Evolutionary conservation across 768 basidiomycete genomes (phyloP), one percentile per base, ranked within the genome.

Genomic region (Boletus speciosus): DNA sequence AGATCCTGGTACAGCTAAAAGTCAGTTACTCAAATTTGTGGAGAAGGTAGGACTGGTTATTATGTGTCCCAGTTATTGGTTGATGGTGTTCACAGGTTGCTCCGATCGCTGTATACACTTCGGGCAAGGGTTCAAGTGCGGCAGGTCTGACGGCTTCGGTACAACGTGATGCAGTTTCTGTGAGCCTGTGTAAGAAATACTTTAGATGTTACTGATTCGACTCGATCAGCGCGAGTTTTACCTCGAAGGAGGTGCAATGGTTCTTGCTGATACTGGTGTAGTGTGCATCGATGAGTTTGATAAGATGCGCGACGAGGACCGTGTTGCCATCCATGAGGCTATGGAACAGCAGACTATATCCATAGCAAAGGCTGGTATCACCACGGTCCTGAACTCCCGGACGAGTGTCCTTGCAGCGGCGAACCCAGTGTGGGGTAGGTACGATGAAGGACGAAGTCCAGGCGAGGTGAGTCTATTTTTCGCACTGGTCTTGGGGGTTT

Each of bases 331-430:
- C 55, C 97, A 98, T 72, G 97, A 98, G 74, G 97, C 96, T 14
- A 99, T 99, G 97, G 97, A 99, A 66, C 97, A 99, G 66, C 96
- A 98, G 66, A 99, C 97, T 0, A 98, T 99, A 61, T 98, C 97
- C 2, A 98, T 99, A 59, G 96, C 96, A 16, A 98, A 99, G 70
- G 97, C 97, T 5, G 97, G 96, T 57, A 99, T 99, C 52, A 98
- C 97, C 0, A 99, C 96, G 2, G 93, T 98, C 6, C 74, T 99
- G 11, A 99, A 99, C 72, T 95, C 94, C 2, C 76, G 96, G 37
- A 98, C 97, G 0, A 94, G 91, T 57, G 96, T 98, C 4, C 81
- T 99, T 40, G 96, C 96, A 1, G 96, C 96, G 2, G 96, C 96
- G 3, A 99, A 99, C 73, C 96, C 96, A 1, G 93, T 99, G 10